Base-by-base conservation (phyloP, 1,284 basidiomycete genomes). In the Melampsora medusae region DNA sequence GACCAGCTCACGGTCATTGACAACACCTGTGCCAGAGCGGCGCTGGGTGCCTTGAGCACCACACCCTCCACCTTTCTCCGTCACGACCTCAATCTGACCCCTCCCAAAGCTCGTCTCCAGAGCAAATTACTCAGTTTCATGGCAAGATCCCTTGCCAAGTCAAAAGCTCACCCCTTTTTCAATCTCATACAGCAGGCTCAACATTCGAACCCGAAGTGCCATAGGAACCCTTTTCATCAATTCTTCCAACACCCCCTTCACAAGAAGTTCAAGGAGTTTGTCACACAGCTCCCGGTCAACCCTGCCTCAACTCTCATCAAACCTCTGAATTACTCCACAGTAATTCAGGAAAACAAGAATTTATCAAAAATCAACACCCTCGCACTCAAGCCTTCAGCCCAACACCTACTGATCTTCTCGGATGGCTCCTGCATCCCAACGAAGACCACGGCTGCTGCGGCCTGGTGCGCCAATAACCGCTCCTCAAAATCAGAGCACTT, bases 391-490 rank as follows among this genome's bases (percentile, higher is more conserved):
- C 3, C 50, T 3, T 53, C 50, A 19, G 5, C 4, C 16, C 17
- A 17, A 17, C 50, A 53, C 22, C 5, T 22, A 5, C 5, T 53
- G 22, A 53, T 67, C 19, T 67, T 46, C 22, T 38, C 17, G 25
- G 65, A 67, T 19, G 65, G 65, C 46, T 67, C 65, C 4, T 22
- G 46, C 35, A 48, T 67, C 12, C 38, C 65, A 12, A 22, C 22
- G 3, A 67, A 67, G 46, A 49, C 25, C n/a, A 38, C 46, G 4
- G 35, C 38, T 16, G 65, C 65, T 6, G 65, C 46, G 28, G 65
- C 65, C 42, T 42, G 42, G 46, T n/a, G n/a, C 25, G 25, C 33
- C 10, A 42, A 42, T 17, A 5, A 17, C 22, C 22, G 46, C 16
- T 2, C 19, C 19, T 7, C 5, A 2, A n/a, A 22, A 31, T 25